Base-by-base conservation (phyloP, 441 rosid genomes). In the Breynia disticha region DNA sequence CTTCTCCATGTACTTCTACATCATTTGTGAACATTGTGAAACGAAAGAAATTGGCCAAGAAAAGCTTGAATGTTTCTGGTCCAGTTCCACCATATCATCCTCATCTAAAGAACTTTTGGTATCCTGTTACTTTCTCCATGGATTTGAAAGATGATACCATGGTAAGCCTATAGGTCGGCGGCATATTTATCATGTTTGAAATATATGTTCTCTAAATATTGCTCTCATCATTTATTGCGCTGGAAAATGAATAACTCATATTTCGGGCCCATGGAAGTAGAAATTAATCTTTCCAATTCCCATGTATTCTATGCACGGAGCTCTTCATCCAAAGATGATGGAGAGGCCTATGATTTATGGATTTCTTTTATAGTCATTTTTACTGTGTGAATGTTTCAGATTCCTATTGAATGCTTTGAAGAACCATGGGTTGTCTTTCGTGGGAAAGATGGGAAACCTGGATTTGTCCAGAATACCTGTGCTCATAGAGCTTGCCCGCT, bases 401-500 rank as follows among this genome's bases (percentile, higher is more conserved):
- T 91, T 50, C 98, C 98, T 12, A 75, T 91, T 61, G 90, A 91
- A 41, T 91, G 98, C 71, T 91, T 91, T 56, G 98, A 91, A 68
- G 79, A 87, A 68, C 89, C 89, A 42, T 91, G 98, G 96, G 98
- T 91, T 51, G 48, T 87, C 64, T 91, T 91, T 52, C 80, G 95
- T 10, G 98, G 98, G 16, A 80, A 84, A 71, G 89, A 85, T 48
- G 95, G 96, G 50, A 87, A 70, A 62, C 95, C 95, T 0, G 96
- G 98, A 57, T 91, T 96, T 61, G 89, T 91, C 55, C 81, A 67
- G 70, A 87, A 91, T 75, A 83, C 95, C 0, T 91, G 98, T 61
- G 98, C 96, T 3, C 98, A 91, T 70, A 82, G 96, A 73, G 96
- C 98, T 1, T 91, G 98, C 59, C 95, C 98, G 43, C 95, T 91